Evolutionary conservation across 2,329 filamentous ascomycete genomes (phyloP), one percentile per base, ranked within the genome.

Genomic region (Graphilbum fragrans): DNA sequence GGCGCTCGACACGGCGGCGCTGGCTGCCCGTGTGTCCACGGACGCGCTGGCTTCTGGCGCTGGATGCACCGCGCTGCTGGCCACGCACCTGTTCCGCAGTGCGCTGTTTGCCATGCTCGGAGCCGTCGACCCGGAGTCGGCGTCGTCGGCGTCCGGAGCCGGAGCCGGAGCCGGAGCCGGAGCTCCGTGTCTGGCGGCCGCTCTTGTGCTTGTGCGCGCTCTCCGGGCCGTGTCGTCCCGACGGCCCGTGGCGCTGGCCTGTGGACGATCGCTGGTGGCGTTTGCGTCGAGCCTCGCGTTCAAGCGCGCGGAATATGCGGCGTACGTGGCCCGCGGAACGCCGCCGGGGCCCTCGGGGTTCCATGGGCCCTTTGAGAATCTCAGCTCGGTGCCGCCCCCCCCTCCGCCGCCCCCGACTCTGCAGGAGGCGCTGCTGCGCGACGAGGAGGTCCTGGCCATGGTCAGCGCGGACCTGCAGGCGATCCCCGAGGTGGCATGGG

Each of bases 391-490:
- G n/a, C 18, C 38, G 37, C 14, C 7, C 10, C 10, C 29, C 10
- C 7, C 29, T 6, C n/a, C 5, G 17, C 32, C 32, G 32, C 52
- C 45, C 38, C 54, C 45, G 35, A 49, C 39, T 41, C 49, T 51
- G 41, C 61, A 62, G 39, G 63, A 67, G 4, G 53, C 56, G 1
- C 51, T 71, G 17, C 38, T 66, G 36, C 67, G 69, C 3, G 88
- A 98, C 53, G 88, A 96, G 55, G 90, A 95, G 56, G 72, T 96
- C 50, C 64, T 96, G 22, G 85, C 80, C 0, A 94, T 94, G 52
- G 77, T 84, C 1, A 90, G 84, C 23, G 84, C 81, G 0, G 92
- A 96, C 60, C 68, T 93, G 53, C 90, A 96, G 60, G 83, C 81
- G 1, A 77, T 73, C n/a, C 69, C 72, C 0, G 81, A 87, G 40